Evolutionary conservation across 2,329 filamentous ascomycete genomes (phyloP).

Genomic region (Aureobasidium zeae): DNA sequence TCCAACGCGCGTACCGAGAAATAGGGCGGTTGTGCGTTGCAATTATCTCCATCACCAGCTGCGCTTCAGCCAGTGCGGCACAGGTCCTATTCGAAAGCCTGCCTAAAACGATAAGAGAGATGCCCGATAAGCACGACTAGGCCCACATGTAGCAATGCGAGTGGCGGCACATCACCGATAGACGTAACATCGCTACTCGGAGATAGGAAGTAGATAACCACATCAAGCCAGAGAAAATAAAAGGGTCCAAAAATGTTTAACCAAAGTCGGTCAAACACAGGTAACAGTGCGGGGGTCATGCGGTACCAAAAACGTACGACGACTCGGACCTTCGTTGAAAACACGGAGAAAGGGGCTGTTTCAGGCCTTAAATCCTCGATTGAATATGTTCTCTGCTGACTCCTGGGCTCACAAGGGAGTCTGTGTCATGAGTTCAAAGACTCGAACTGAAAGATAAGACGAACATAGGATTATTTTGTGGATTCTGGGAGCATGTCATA

Average conservation of each 20-base stretch:
- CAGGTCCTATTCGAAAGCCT: background rate
- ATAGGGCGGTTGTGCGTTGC: conserved; percentile 7
- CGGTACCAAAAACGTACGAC: conserved; percentile 2
- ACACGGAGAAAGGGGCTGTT: conserved; percentile 7
- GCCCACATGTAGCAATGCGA: conserved; percentile 1
- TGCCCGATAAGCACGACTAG: conserved; percentile 12
- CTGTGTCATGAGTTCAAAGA: too few relatives aligned
- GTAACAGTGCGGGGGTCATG: conserved; percentile 10
- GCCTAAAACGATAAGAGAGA: conserved; percentile 1
- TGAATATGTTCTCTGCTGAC: too few relatives aligned
- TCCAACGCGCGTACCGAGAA: conserved; percentile 7
- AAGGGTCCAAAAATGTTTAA: conserved; percentile 12
- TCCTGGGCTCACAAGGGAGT: too few relatives aligned
- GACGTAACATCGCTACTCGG: conserved; percentile 8
- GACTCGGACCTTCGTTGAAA: conserved; percentile 7
- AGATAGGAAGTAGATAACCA: background rate
- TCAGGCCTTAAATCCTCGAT: conserved; percentile 7
- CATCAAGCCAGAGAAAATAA: background rate
- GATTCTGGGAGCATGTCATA: background rate
- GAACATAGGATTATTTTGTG: too few relatives aligned
- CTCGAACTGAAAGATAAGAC: too few relatives aligned
- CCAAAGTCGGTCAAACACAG: conserved; percentile 9
- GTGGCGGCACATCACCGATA: conserved; percentile 14
- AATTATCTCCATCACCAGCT: conserved; percentile 1
- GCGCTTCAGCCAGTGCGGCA: background rate